Percentiles rank a stretch among this genome's conserved stretches.
These are phyloP conservation scores for Aspergillus brunneoviolaceus DNA, from an alignment of 2,329 filamentous ascomycete genomes.

Conservation along the genomic window DNA sequence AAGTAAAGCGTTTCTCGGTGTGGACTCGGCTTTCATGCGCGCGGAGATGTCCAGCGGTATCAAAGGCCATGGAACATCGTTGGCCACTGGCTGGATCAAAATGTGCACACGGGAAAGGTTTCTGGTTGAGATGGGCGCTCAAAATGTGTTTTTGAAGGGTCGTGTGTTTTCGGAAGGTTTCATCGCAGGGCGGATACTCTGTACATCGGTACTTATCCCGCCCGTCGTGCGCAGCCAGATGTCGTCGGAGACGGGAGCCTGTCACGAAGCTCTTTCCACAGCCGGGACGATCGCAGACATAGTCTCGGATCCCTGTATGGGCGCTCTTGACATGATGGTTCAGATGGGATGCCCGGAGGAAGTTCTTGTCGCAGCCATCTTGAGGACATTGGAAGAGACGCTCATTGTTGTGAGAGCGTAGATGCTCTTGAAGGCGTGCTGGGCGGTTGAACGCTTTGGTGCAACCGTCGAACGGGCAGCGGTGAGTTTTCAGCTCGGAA, in stretches of 20 bases:
- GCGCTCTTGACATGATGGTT: conserved; percentile 80
- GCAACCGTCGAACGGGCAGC: conserved; percentile 73
- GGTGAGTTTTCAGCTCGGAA: conserved; percentile 72
- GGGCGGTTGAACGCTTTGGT: conserved; percentile 84
- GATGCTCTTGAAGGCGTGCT: conserved; percentile 73
- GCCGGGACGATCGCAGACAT: conserved; percentile 67
- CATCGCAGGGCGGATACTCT: conserved; percentile 67
- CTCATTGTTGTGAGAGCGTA: conserved; percentile 82
- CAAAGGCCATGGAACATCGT: conserved; percentile 68
- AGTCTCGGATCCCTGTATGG: conserved; percentile 69
- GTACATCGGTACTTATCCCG: conserved; percentile 73
- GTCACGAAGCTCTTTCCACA: conserved; percentile 83
- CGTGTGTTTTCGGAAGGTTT: conserved; percentile 83
- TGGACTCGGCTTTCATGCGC: conserved; percentile 72
- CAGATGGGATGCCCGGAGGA: conserved; percentile 82
- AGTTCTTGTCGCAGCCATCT: conserved; percentile 74
- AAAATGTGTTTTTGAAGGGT: conserved; percentile 82
- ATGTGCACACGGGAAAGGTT: conserved; percentile 69
- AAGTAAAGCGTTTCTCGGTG: conserved; percentile 69
- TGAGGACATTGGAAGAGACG: conserved; percentile 73
- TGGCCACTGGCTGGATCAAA: conserved; percentile 53
- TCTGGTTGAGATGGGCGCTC: conserved; percentile 69
- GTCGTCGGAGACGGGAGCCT: conserved; percentile 71
- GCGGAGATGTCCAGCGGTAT: conserved; percentile 68
- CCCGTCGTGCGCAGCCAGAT: conserved; percentile 75